A percentile compares a stretch with the other conserved stretches of the same genome.
phyloP scores from a whole-genome alignment of 306 rosid species.

The Vigna radiata region DNA sequence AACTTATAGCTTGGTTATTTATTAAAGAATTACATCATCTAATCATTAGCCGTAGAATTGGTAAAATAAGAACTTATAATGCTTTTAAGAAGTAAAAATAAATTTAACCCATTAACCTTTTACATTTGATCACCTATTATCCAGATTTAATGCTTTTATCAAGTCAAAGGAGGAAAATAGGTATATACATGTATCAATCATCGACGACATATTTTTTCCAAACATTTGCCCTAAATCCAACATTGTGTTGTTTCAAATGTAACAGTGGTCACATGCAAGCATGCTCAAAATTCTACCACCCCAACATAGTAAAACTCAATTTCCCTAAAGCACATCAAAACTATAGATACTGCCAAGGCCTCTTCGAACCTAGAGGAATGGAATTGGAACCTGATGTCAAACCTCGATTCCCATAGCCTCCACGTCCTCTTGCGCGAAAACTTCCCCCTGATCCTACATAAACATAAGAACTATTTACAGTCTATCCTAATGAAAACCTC shows the following conservation, averaged over 20 bases:
- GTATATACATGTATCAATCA: slow-evolving; percentile 29
- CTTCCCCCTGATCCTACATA: slow-evolving; percentile 67
- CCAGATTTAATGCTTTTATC: neutral
- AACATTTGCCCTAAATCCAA: slow-evolving; percentile 39
- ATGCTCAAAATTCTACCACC: neutral
- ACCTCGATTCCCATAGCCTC: slow-evolving; percentile 72
- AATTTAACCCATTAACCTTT: too few species aligned
- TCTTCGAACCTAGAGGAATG: slow-evolving; percentile 70
- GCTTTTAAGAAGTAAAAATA: neutral
- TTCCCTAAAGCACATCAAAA: slow-evolving; percentile 22
- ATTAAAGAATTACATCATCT: too few species aligned
- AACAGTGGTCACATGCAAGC: slow-evolving; percentile 15
- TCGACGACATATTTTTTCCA: slow-evolving; percentile 23
- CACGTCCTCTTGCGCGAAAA: slow-evolving; percentile 83
- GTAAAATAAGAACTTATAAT: neutral
- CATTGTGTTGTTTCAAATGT: slow-evolving; percentile 32
- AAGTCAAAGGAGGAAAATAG: neutral
- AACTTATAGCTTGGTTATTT: neutral
- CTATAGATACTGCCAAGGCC: slow-evolving; percentile 59
- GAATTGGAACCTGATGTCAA: slow-evolving; percentile 77
- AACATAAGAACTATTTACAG: slow-evolving; percentile 16
- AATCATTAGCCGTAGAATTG: neutral
- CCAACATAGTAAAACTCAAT: neutral
- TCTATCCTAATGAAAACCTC: slow-evolving; percentile 5
- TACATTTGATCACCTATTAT: neutral